Base-by-base conservation (phyloP, 208 protist species). In the Trypanosoma vivax region DNA sequence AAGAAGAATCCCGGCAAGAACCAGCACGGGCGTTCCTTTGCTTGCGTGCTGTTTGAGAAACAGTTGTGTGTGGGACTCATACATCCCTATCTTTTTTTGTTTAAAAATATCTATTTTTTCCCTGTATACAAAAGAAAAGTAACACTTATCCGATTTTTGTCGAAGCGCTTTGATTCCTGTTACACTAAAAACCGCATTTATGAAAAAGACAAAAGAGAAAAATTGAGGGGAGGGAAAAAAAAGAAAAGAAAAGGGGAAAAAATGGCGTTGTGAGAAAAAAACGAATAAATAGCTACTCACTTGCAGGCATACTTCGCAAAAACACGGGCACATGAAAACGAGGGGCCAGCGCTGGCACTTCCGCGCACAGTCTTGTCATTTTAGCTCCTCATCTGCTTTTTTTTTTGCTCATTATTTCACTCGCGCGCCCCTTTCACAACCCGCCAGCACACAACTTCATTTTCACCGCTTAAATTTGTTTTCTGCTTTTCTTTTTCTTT, bases 21-120 rank as follows among this genome's bases (percentile, higher is more conserved):
- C 59, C 10, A 87, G 63, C 3, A 83, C 33, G 5, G 69, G 79
- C 16, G 65, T 54, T 18, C 62, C n/a, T 49, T 58, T 65, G 16
- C 66, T 59, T 11, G 61, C 71, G 39, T 83, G 61, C 24, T 75
- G 49, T 24, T 65, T 58, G 31, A 70, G 34, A 16, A 35, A 29
- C n/a, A 58, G 47, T 11, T 40, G 43, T 0, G 74, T 21, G 24
- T 31, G 10, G 29, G 28, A 50, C 9, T 67, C 62, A 16, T 66
- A 50, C 75, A 88, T 82, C 21, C 3, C 24, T 28, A 37, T 5
- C 3, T 13, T 38, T 21, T 24, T 40, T 23, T 16, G 24, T 13
- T 28, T 43, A 34, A 60, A 24, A 49, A 46, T 9, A 39, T 52
- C 11, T 23, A 30, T 4, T n/a, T n/a, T n/a, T n/a, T n/a, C n/a